phyloP scores from a whole-genome alignment of 2,329 filamentous ascomycete species.

The Helotiales sp. region DNA sequence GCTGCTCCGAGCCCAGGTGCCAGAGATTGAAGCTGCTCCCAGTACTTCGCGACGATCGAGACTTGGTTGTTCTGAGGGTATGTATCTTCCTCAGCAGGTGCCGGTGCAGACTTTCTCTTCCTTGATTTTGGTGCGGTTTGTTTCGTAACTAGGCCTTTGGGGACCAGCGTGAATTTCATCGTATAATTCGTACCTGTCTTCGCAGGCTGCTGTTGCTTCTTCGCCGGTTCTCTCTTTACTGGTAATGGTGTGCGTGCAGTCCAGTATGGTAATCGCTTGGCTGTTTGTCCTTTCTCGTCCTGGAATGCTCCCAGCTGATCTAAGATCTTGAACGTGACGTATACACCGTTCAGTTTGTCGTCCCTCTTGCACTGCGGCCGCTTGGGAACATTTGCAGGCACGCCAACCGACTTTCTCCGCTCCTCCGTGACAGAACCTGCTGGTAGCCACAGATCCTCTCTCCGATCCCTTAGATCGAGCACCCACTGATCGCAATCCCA shows the following conservation, averaged over 20 bases:
- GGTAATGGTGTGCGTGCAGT: slow-evolving; percentile 23
- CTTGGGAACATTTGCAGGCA: slow-evolving; percentile 8
- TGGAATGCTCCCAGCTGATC: slow-evolving; percentile 33
- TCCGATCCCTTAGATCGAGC: slow-evolving; percentile 53
- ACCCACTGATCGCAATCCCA: slow-evolving; percentile 81
- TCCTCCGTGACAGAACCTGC: slow-evolving; percentile 31
- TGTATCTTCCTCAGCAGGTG: not conserved
- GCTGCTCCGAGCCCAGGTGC: slow-evolving; percentile 18
- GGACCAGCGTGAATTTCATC: not conserved
- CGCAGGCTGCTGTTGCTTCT: slow-evolving; percentile 17
- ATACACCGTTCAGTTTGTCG: slow-evolving; percentile 40
- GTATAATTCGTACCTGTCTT: not conserved
- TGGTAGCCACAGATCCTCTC: slow-evolving; percentile 42
- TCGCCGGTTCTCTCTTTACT: slow-evolving; percentile 11
- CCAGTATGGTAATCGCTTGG: slow-evolving; percentile 31
- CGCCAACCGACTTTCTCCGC: slow-evolving; percentile 22
- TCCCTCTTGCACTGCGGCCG: slow-evolving; percentile 38
- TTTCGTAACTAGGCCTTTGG: slow-evolving; percentile 11
- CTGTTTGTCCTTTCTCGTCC: slow-evolving; percentile 29
- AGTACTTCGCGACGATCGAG: slow-evolving; percentile 10
- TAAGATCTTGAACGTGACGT: slow-evolving; percentile 41
- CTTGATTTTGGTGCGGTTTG: not conserved
- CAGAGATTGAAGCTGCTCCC: slow-evolving; percentile 21
- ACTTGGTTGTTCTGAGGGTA: slow-evolving; percentile 10
- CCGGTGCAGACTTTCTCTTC: slow-evolving; percentile 17